Evolutionary conservation across 2,329 filamentous ascomycete genomes (phyloP), one percentile per base, ranked within the genome.

Genomic region (Diaporthe humulicola): DNA sequence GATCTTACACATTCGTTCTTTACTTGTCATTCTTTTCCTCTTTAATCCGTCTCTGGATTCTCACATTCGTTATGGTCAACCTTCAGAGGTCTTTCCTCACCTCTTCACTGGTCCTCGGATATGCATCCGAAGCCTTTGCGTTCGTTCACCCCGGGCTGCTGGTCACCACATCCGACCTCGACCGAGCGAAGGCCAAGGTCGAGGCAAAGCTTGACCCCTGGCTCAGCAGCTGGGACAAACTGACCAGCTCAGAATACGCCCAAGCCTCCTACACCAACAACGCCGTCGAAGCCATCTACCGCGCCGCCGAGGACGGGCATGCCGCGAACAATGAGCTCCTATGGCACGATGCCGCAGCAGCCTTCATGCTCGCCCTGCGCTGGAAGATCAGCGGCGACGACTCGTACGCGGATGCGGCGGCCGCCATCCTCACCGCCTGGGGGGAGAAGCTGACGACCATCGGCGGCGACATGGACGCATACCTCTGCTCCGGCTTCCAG

Each of bases 401-500:
- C 1, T 77, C 79, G 1, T 85, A 83, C 73, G 86, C 84, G 0
- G 81, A 84, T 22, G 78, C 84, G 0, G 83, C 85, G 0, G 80
- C 80, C 17, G 75, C 75, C 4, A 84, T 86, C 48, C 78, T 88
- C 8, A 80, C 83, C 61, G 82, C 78, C 3, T 87, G 85, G 86
- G 78, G 78, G 22, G 77, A 77, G 8, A 84, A 81, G 1, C 74
- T 86, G 8, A 80, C 77, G 0, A 61, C 69, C 2, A 81, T 87
- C 45, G 76, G 73, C 19, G 85, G 85, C 0, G 81, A 74, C 36
- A 72, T 72, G 70, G 85, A 87, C 73, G 81, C 77, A 36, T 84
- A 80, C 72, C 83, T 88, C 3, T 83, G 83, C 0, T 79, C 84
- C 0, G 86, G 86, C 0, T 76, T 88, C 2, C 85, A 88, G 45